A percentile compares a stretch with the other conserved stretches of the same genome.
Conservation (phyloP, 805 yeast genomes). For the Saccharomycopsis sp. region DNA sequence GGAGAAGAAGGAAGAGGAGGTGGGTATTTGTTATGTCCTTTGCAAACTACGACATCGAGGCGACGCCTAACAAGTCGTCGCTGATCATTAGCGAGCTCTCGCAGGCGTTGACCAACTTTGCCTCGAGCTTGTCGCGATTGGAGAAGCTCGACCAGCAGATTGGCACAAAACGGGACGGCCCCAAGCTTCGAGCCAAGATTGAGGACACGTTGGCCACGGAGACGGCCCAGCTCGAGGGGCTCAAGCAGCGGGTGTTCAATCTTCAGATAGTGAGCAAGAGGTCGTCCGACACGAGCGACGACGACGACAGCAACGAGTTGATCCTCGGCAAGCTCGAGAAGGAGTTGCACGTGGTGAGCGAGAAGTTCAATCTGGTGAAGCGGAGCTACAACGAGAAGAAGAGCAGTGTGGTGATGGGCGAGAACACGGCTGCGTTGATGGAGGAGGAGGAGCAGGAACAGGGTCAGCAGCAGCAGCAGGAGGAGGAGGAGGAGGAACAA, state of each 20-base stretch:
- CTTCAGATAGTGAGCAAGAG: constrained; percentile 5
- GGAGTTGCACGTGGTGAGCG: constrained; percentile 47
- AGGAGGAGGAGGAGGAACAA: no score
- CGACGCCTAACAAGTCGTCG: constrained; percentile 12
- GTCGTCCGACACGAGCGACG: constrained; percentile 9
- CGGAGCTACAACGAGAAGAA: constrained; percentile 43
- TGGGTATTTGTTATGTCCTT: constrained; percentile 21
- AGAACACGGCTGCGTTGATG: background rate
- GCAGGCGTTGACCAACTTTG: constrained; percentile 32
- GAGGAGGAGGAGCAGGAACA: constrained; percentile 23
- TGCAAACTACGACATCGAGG: constrained; percentile 25
- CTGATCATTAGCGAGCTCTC: constrained; percentile 24
- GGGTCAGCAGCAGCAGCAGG: constrained; percentile 27
- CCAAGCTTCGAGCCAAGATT: constrained; percentile 29
- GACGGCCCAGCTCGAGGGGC: constrained; percentile 23
- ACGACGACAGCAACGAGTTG: constrained; percentile 18
- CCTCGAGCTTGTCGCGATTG: constrained; percentile 40
- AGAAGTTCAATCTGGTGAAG: constrained; percentile 34
- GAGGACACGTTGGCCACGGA: constrained; percentile 22
- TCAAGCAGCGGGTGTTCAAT: constrained; percentile 21
- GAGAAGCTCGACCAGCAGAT: constrained; percentile 41
- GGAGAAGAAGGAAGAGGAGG: no score
- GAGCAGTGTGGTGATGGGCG: constrained; percentile 28
- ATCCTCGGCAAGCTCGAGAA: constrained; percentile 33
- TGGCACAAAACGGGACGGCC: constrained; percentile 44